Evolutionary conservation across 257 asterid species (phyloP).

Genomic region (Buddleja alternifolia): DNA sequence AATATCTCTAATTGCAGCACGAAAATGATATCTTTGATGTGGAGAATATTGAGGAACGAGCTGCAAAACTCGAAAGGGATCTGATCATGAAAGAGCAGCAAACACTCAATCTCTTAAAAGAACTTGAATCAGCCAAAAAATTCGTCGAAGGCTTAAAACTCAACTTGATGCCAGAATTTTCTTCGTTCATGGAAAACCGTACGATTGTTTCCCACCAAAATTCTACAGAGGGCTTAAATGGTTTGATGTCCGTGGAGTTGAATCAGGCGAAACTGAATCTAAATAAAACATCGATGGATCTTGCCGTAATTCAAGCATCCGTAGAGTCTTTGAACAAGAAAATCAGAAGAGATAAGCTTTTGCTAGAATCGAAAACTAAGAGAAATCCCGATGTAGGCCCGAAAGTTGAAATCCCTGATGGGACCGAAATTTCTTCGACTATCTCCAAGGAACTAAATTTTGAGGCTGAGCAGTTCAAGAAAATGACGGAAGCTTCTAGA

Average conservation of each 20-base stretch:
- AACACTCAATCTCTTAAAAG: slow-evolving; percentile 58
- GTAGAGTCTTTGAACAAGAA: slow-evolving; percentile 75
- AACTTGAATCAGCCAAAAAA: slow-evolving; percentile 57
- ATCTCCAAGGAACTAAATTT: slow-evolving; percentile 34
- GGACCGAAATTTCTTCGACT: slow-evolving; percentile 16
- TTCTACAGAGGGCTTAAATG: slow-evolving; percentile 34
- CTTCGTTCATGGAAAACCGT: slow-evolving; percentile 40
- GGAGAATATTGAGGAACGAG: slow-evolving; percentile 64
- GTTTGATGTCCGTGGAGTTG: slow-evolving; percentile 60
- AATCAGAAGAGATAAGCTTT: slow-evolving; percentile 48
- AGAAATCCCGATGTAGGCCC: background rate
- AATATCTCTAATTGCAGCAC: slow-evolving; percentile 34
- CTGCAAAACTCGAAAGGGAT: slow-evolving; percentile 64
- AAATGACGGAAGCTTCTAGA: slow-evolving; percentile 72
- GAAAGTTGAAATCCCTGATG: slow-evolving; percentile 7
- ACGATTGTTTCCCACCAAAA: background rate
- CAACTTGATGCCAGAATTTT: slow-evolving; percentile 52
- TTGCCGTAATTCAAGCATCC: slow-evolving; percentile 76
- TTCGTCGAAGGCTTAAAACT: slow-evolving; percentile 51
- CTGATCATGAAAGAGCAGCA: slow-evolving; percentile 60
- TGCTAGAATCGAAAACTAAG: slow-evolving; percentile 36
- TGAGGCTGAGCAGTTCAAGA: slow-evolving; percentile 70
- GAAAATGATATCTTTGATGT: slow-evolving; percentile 37
- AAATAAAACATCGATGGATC: slow-evolving; percentile 66
- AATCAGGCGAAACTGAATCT: slow-evolving; percentile 71